Percentiles rank a stretch among this genome's conserved stretches.
These are phyloP conservation scores for Melanogaster broomeanus DNA, from an alignment of 768 basidiomycete genomes.

Conservation along the genomic window DNA sequence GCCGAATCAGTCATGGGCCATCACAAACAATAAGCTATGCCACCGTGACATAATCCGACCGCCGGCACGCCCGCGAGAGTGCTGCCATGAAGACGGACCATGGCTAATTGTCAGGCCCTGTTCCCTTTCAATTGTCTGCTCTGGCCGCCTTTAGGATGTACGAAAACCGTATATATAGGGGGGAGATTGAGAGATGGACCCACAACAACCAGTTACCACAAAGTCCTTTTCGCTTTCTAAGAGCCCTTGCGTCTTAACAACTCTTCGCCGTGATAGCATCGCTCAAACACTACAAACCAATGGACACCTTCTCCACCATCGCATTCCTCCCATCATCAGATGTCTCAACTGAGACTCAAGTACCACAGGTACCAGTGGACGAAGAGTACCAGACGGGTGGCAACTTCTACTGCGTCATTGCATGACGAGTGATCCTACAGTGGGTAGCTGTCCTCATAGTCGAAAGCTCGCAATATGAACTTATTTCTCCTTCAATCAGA, in stretches of 20 bases:
- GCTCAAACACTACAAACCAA: conserved; percentile 5
- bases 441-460: conserved; percentile 6
- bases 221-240: conserved; percentile 5
- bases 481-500: background rate
- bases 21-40: conserved; percentile 21
- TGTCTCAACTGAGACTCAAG: background rate
- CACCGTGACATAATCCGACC: conserved; percentile 5
- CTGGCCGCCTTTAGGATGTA: background rate
- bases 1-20: background rate
- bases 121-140: conserved; percentile 17
- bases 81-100: background rate
- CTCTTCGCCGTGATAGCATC: conserved; percentile 5
- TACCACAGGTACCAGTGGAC: conserved; percentile 15
- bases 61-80: conserved; percentile 1
- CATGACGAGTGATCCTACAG: conserved; percentile 13
- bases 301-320: conserved; percentile 18
- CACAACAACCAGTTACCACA: conserved; percentile 3
- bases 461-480: background rate
- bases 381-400: background rate
- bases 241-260: background rate
- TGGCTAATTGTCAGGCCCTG: background rate
- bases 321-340: background rate
- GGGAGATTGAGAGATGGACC: background rate
- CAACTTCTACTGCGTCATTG: conserved; percentile 14
- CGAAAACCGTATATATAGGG: conserved; percentile 14